Percentiles rank a stretch among this genome's conserved stretches.
Evolutionary conservation across 257 asterid species (phyloP).

Genomic region (Oldenlandia corymbosa): DNA sequence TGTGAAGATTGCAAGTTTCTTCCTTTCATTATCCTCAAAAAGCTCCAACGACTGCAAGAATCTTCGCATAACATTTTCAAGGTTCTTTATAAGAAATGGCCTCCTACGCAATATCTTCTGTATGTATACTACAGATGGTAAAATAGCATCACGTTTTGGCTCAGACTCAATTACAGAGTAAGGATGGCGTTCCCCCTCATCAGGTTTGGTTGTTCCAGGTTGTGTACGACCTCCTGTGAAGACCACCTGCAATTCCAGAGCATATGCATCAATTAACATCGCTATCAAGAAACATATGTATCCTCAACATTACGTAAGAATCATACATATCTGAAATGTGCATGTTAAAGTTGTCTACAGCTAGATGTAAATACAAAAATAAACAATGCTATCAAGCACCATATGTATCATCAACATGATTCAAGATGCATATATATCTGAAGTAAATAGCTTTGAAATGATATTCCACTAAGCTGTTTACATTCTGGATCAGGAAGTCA

Average conservation of each 20-base stretch:
- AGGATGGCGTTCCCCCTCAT: slow-evolving; percentile 96
- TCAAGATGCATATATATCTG: neutral
- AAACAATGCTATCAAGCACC: too few species aligned
- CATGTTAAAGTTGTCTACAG: too few species aligned
- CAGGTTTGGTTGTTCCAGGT: slow-evolving; percentile 94
- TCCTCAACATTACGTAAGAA: too few species aligned
- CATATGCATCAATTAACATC: slow-evolving; percentile 3
- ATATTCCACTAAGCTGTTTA: too few species aligned
- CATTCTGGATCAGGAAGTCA: neutral
- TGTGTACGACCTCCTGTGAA: slow-evolving; percentile 97
- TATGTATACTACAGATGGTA: slow-evolving; percentile 83
- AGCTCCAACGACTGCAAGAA: slow-evolving; percentile 91
- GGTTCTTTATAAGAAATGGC: slow-evolving; percentile 94
- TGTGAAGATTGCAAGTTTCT: slow-evolving; percentile 96
- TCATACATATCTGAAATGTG: too few species aligned
- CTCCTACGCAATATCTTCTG: slow-evolving; percentile 87
- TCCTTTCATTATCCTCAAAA: slow-evolving; percentile 90
- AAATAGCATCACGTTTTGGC: slow-evolving; percentile 75
- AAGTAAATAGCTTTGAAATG: neutral
- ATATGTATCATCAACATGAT: neutral
- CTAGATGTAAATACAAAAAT: too few species aligned
- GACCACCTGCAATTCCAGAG: slow-evolving; percentile 54
- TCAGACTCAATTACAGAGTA: slow-evolving; percentile 79
- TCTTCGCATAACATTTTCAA: slow-evolving; percentile 97
- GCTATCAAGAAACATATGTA: too few species aligned